Percentiles rank a stretch among this genome's conserved stretches.
Evolutionary conservation across 495 filamentous ascomycete genomes (phyloP).

Genomic region (Aspergillus leporis): DNA sequence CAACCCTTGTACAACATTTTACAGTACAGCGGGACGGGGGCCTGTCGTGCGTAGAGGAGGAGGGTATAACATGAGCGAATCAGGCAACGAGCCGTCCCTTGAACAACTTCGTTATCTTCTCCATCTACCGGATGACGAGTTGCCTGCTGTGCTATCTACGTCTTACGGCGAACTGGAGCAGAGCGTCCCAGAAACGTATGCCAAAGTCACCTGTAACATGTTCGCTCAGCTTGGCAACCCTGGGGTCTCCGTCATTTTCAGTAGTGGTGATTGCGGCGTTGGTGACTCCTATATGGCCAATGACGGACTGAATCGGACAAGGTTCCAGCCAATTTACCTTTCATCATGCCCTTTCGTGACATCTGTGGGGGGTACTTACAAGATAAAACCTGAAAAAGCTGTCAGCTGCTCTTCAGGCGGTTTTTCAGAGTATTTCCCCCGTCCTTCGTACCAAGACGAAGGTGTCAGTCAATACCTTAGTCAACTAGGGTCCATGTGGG

Average conservation of each 20-base stretch:
- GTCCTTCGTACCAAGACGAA: conserved; percentile 63
- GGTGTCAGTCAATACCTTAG: conserved; percentile 58
- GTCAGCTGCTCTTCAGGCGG: conserved; percentile 64
- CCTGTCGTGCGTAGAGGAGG: conserved; percentile 56
- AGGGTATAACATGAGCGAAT: conserved; percentile 35
- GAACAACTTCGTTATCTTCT: conserved; percentile 74
- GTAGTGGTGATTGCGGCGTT: conserved; percentile 70
- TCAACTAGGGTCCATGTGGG: conserved; percentile 39
- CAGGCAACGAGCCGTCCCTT: conserved; percentile 80
- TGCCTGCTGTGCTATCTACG: conserved; percentile 74
- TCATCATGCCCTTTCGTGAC: conserved; percentile 83
- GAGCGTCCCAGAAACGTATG: conserved; percentile 58
- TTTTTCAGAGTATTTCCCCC: conserved; percentile 68
- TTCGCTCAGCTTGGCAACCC: conserved; percentile 73
- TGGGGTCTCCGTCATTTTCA: conserved; percentile 69
- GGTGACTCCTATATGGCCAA: conserved; percentile 63
- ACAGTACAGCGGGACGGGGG: conserved; percentile 65
- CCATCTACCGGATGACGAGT: conserved; percentile 54
- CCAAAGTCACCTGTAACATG: conserved; percentile 64
- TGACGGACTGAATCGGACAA: conserved; percentile 60
- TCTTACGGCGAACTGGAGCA: conserved; percentile 61
- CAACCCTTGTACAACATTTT: conserved; percentile 59
- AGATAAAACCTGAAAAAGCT: conserved; percentile 53
- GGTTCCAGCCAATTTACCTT: conserved; percentile 70
- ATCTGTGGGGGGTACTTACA: conserved; percentile 68